phyloP scores from a whole-genome alignment of 495 filamentous ascomycete species.

The Amphirosellinia nigrospora region DNA sequence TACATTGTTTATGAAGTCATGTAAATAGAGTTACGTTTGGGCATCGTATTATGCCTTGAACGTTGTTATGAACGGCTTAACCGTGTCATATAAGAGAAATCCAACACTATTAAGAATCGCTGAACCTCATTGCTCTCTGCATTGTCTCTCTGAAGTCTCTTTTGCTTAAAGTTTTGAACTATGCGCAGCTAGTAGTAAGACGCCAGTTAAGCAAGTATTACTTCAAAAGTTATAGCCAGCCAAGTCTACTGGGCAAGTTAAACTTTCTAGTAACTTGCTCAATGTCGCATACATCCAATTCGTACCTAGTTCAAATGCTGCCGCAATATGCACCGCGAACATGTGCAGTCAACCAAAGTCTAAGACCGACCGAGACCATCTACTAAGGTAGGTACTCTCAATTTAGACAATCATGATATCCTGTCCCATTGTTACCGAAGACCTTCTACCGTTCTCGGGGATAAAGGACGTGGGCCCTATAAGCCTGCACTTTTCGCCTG shows the following conservation, averaged over 20 bases:
- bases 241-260: no score
- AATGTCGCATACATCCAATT: no score
- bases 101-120: background rate
- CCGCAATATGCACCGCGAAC: background rate
- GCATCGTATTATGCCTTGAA: background rate
- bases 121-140: background rate
- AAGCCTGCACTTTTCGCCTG: background rate
- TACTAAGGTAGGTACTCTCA: background rate
- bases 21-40: conserved; percentile 9
- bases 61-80: background rate
- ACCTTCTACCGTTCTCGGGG: background rate
- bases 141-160: background rate
- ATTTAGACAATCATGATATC: background rate
- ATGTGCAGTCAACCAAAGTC: background rate
- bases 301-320: background rate
- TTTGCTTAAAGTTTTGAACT: background rate
- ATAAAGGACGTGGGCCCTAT: background rate
- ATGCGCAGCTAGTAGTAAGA: background rate
- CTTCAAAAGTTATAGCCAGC: no score
- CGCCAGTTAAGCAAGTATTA: background rate
- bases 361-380: background rate
- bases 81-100: background rate
- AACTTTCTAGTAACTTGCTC: no score
- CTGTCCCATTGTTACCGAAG: background rate
- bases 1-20: conserved; percentile 7